Conservation (phyloP, 177 flowering plant genomes). For the Vitis hybrid region DNA sequence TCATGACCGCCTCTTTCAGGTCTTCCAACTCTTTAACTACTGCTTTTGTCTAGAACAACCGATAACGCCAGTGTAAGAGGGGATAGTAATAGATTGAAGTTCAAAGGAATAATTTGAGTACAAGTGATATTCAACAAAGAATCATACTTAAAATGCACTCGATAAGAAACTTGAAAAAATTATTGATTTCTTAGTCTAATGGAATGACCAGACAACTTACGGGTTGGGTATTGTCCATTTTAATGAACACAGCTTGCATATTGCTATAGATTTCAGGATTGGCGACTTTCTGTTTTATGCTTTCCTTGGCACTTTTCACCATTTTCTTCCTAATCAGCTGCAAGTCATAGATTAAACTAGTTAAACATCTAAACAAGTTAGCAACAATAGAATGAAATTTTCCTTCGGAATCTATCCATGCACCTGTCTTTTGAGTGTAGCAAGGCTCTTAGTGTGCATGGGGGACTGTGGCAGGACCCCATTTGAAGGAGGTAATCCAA, state of each 20-base stretch:
- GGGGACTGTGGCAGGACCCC: conserved; percentile 74
- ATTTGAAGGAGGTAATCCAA: conserved; percentile 63
- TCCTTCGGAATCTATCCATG: not conserved
- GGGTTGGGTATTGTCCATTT: conserved; percentile 52
- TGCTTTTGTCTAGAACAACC: conserved; percentile 25
- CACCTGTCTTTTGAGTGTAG: conserved; percentile 62
- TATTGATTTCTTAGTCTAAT: not conserved
- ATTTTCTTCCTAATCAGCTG: conserved; percentile 74
- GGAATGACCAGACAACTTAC: conserved; percentile 34
- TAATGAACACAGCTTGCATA: conserved; percentile 73
- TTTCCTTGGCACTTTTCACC: conserved; percentile 71
- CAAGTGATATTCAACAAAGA: no score
- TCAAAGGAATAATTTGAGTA: no score
- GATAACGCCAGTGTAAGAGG: no score
- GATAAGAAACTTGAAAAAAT: no score
- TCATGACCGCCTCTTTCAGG: conserved; percentile 67
- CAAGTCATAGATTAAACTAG: not conserved
- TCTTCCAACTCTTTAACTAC: conserved; percentile 53
- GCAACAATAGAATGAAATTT: not conserved
- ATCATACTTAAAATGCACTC: no score
- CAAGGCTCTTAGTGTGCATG: conserved; percentile 69
- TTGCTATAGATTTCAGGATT: conserved; percentile 70
- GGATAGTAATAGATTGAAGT: no score
- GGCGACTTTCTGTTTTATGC: conserved; percentile 55
- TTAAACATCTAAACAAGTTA: not conserved